Conservation (phyloP, 2,329 filamentous ascomycete species). For the Paraconiothyrium brasiliense region DNA sequence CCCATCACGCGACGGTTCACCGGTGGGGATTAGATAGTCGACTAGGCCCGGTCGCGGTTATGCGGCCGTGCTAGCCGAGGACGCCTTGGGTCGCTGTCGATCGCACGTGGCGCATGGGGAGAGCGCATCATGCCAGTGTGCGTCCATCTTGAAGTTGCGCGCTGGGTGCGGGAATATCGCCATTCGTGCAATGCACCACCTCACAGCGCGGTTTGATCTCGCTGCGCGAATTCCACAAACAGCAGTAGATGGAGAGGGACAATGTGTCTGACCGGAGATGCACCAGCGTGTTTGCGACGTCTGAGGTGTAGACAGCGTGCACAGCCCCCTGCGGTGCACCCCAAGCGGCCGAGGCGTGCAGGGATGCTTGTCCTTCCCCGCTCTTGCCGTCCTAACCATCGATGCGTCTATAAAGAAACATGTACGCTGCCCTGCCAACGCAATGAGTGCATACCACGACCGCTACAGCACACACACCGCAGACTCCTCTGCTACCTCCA, state of each 20-base stretch:
- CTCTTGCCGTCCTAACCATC: not conserved
- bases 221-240: not conserved
- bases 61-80: conserved; percentile 19
- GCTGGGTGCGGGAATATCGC: not conserved
- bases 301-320: not conserved
- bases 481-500: conserved; percentile 34
- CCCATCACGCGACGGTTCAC: conserved; percentile 10
- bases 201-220: too few relatives aligned
- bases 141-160: not conserved
- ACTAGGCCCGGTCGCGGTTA: not conserved
- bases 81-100: not conserved
- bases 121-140: not conserved
- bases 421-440: not conserved
- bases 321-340: conserved; percentile 1
- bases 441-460: conserved; percentile 14
- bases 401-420: conserved; percentile 17
- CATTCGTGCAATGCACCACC: not conserved
- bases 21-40: not conserved
- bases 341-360: conserved; percentile 11
- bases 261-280: not conserved
- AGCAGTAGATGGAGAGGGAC: not conserved
- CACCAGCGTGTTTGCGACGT: not conserved
- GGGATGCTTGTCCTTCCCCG: conserved; percentile 12
- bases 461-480: not conserved
- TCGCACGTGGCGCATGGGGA: conserved; percentile 12